Evolutionary conservation across 1,284 basidiomycete species (phyloP), one percentile per base, ranked within the genome.

Genomic region (Exobasidium rhododendri): DNA sequence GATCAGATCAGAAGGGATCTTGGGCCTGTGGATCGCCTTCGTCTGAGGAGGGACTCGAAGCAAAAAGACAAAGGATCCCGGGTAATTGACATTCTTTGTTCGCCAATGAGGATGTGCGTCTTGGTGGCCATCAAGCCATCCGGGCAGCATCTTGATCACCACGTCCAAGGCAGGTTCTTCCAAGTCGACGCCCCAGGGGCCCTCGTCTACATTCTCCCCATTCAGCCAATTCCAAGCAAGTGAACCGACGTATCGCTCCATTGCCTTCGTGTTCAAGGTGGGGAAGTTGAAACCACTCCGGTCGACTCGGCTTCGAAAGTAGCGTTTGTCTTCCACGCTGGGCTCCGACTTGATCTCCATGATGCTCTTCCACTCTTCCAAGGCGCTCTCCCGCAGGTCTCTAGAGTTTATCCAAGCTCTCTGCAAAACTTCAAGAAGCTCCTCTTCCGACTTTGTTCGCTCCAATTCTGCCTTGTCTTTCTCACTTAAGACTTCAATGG

Each of bases 221-320:
- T 44, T 57, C 4, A 50, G n/a, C 56, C 35, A 57, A 51, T 24
- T 30, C 58, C 4, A 69, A 59, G 20, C 69, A 65, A 54, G 13
- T 17, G 47, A 50, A 24, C 69, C 69, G 0, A 75, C 58, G 31
- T 75, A 62, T 2, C 65, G 58, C 49, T 73, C 71, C 52, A 78
- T 63, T 11, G 61, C 56, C 26, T 58, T 59, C 22, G 71, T 68
- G 58, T 69, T 75, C 40, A 78, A 61, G 11, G 66, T 71, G 2
- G 76, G 76, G 13, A 78, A 58, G 54, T 71, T 65, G 66, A 75
- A 78, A n/a, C 68, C 70, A 14, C 67, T 68, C 4, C 76, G 65
- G 35, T 78, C 76, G 40, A 75, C 73, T 1, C 53, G 61, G 1
- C 68, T 70, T 24, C 70, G 60, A 57, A 67, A 77, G 35, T 10